phyloP scores from a whole-genome alignment of 352 stramenopile genomes.

The Proteromonas lacertae region DNA sequence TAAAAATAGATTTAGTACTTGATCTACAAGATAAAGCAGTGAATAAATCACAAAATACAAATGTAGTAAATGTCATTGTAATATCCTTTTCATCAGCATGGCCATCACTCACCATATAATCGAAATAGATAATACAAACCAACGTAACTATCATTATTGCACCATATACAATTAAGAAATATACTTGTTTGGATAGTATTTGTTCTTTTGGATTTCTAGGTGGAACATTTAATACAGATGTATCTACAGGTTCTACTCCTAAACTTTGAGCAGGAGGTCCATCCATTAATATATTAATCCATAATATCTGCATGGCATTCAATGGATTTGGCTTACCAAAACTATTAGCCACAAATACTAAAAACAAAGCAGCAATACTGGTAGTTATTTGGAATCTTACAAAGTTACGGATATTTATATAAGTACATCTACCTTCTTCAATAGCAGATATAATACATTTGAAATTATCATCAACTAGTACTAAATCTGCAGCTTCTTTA shows the following conservation, averaged over 20 bases:
- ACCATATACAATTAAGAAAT: conserved; percentile 49
- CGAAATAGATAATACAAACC: conserved; percentile 40
- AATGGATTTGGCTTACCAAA: conserved; percentile 70
- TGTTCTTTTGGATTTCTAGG: conserved; percentile 69
- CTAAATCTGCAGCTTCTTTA: conserved; percentile 30
- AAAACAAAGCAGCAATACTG: conserved; percentile 81
- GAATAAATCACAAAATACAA: conserved; percentile 92
- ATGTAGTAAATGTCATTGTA: conserved; percentile 93
- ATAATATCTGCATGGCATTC: conserved; percentile 84
- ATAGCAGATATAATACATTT: conserved; percentile 63
- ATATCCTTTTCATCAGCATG: conserved; percentile 58
- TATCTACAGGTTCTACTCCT: conserved; percentile 68
- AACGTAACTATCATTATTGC: conserved; percentile 24
- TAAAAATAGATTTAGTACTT: conserved; percentile 57
- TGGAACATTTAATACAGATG: conserved; percentile 68
- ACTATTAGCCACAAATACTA: conserved; percentile 80
- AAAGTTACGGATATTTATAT: conserved; percentile 95
- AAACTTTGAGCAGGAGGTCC: conserved; percentile 69
- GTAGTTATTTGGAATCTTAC: conserved; percentile 85
- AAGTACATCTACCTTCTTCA: conserved; percentile 32
- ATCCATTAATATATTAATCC: conserved; percentile 96
- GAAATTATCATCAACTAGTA: conserved; percentile 88
- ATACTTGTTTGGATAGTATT: conserved; percentile 73
- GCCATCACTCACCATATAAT: conserved; percentile 39
- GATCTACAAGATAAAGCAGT: conserved; percentile 79